Evolutionary conservation across 371 early-diverging fungal genomes (phyloP).

Genomic region (Nematocida sp.): DNA sequence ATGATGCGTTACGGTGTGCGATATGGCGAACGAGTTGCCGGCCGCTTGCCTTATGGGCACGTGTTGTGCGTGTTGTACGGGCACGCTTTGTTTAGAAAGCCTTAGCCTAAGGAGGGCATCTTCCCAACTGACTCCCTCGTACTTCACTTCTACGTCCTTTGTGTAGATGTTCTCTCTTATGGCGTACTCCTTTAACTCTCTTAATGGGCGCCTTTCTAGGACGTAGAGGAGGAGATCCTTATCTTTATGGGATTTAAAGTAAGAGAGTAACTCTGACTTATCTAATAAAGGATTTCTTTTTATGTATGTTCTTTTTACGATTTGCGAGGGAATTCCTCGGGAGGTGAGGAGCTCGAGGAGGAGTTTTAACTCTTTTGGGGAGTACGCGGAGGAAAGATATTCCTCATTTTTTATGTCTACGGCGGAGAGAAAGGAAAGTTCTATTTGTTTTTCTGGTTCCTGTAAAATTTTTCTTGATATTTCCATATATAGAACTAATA

Average conservation of each 20-base stretch:
- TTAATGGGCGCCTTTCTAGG: slow-evolving; percentile 8
- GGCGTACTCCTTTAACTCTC: slow-evolving; percentile 1
- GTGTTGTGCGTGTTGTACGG: no score
- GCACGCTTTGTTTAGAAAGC: no score
- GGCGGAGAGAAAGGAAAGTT: slow-evolving; percentile 1
- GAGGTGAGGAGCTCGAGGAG: not conserved
- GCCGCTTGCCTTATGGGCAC: no score
- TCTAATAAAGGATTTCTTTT: slow-evolving; percentile 14
- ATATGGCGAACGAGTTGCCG: no score
- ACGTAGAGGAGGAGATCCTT: slow-evolving; percentile 12
- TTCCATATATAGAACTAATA: not conserved
- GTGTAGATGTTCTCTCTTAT: not conserved
- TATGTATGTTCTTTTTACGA: slow-evolving; percentile 4
- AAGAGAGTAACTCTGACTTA: slow-evolving; percentile 2
- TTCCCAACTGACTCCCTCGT: not conserved
- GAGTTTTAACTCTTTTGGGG: slow-evolving; percentile 8
- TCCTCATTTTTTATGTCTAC: not conserved
- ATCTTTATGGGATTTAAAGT: slow-evolving; percentile 4
- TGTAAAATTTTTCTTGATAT: not conserved
- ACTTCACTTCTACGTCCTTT: not conserved
- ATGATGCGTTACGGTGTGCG: no score
- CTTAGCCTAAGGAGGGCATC: not conserved
- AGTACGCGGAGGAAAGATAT: not conserved
- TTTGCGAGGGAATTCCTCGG: not conserved
- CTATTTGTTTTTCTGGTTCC: not conserved